Evolutionary conservation across 345 rosid species (phyloP), one percentile per base, ranked within the genome.

Genomic region (Gossypium rotundifolium): DNA sequence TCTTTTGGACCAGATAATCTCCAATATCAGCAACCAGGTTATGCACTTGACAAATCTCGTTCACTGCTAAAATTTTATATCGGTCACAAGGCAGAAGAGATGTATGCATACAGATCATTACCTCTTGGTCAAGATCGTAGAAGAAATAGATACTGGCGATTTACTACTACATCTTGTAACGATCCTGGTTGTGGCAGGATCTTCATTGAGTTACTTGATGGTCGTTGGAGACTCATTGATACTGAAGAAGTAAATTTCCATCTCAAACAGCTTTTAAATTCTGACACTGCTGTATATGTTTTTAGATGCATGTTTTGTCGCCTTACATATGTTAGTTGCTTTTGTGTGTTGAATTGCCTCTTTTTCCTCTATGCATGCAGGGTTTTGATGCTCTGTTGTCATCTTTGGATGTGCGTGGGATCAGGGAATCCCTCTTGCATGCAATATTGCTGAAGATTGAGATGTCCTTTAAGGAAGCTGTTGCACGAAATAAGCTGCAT

Each of bases 71-170:
- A 96, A 84, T 90, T 98, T 45, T 96, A 91, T 65, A 87, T 93
- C 72, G 86, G 87, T 69, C 97, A 96, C 79, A 78, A 79, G 82
- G 92, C 99, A 40, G 99, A 96, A 88, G 98, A 96, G 86, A 90
- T 88, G 72, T 90, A 90, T 82, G 89, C 84, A 13, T 96, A 91
- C 80, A 85, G 97, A 85, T 96, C 99, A 77, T 87, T 93, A 84
- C 98, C 99, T 40, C 95, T 96, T 62, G 99, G 99, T 76, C 97
- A 88, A 84, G 99, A 96, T 81, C 92, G 99, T n/a, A 87, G 97
- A 79, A 89, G 87, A 71, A 93, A 96, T 79, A 88, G 97, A 70
- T 96, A 96, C 81, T 96, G 98, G 98, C 98, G 85, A 76, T 93
- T 91, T 84, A 91, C 89, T 77, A 90, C 97, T 65, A 89, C 97